Base-by-base conservation (phyloP, 228 moss, liverwort and hornwort genomes). In the Sphagnum magellanicum region DNA sequence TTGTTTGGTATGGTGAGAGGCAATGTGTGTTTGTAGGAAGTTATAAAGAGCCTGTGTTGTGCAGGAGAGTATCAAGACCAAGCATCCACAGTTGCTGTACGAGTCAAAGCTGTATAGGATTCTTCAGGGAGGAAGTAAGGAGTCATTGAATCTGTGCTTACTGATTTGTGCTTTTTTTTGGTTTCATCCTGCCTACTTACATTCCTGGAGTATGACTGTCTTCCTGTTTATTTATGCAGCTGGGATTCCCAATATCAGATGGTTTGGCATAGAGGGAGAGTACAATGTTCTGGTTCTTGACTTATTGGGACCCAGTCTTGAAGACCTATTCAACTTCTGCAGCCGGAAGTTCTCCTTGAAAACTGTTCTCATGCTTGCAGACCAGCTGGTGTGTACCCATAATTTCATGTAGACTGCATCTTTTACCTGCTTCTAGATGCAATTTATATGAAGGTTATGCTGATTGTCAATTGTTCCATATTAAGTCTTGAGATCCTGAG, bases 321-420 rank as follows among this genome's bases (percentile, higher is more conserved):
- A 98, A 81, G 93, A 98, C 75, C 87, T 98, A 60, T 98, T 98
- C 58, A 98, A 98, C 72, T 98, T 93, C 82, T 98, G 97, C 81
- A 90, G 90, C 78, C 80, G 97, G 77, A 98, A 93, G 74, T 98
- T 98, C 65, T 88, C 97, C 16, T 67, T 98, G 73, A 98, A 98
- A 88, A 98, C 93, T 46, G 91, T 98, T 74, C 90, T 98, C 59
- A 98, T 98, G 97, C 97, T 98, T 51, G 93, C 97, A 66, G 93
- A 98, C 59, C 97, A 98, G 84, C 79, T 93, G 91, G 93, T 98
- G 80, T 46, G 77, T 57, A 64, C 55, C 32, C 32, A 32, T 32
- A 32, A 32, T 32, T 32, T 32, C 32, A 32, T 32, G 32, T 32
- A 32, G 32, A 32, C 32, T 3, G 32, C 32, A 32, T 32, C 32